Base-by-base conservation (phyloP, 441 rosid species). In the Flueggea neowawraea region DNA sequence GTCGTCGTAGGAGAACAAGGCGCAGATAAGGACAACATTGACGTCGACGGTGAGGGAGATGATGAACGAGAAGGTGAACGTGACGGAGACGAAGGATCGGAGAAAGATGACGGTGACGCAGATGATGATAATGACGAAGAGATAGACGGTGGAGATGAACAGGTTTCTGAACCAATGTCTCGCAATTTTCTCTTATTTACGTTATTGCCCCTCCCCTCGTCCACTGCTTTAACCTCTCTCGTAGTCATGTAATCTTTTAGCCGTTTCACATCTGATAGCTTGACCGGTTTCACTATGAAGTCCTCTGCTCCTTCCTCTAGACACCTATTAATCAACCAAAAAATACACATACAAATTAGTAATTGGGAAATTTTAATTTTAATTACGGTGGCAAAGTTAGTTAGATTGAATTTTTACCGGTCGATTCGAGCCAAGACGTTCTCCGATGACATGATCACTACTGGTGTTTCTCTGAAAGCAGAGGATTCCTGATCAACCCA, bases 281-380 rank as follows among this genome's bases (percentile, higher is more conserved):
- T 93, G 76, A 93, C 97, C 49, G 98, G 98, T 73, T 93, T 93
- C 62, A 88, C 78, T 60, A 93, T 69, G 33, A 93, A 93, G 15
- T 93, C 98, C 78, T 93, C 88, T 2, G 98, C 98, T n/a, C 98
- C 98, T 85, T 88, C 96, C 77, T 93, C 96, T n/a, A 93, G 76
- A 66, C 98, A 93, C 52, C 96, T 89, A 76, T 62, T 62, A 12
- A 43, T 43, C 45, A 6, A 1, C 8, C 50, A 47, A 47, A 47
- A 47, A 47, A 9, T 10, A 47, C 45, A 43, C 45, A 43, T 47
- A 1, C 3, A 14, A 47, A 36, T 36, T 36, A 36, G 6, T 36
- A 3, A 36, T 36, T 36, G 14, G 14, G 7, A 14, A 47, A 12
- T 4, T 12, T 47, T 11, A 12, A 47, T 47, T 47, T 14, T 9